Conservation (phyloP, 1,139 yeast genomes). For the Pichia sp. region DNA sequence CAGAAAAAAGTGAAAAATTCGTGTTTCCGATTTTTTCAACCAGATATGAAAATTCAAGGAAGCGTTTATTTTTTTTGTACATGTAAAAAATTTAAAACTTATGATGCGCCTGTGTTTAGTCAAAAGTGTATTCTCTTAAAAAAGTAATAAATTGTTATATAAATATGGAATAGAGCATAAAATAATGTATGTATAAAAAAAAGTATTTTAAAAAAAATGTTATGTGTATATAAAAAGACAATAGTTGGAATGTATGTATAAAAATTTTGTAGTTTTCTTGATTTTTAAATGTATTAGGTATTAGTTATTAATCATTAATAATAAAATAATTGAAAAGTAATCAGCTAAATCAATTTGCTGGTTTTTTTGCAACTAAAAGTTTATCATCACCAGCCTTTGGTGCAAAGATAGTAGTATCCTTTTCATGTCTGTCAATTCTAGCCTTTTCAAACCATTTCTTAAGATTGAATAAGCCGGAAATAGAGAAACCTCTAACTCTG, state of each 20-base stretch:
- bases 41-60: background rate
- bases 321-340: background rate
- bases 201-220: background rate
- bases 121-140: background rate
- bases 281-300: background rate
- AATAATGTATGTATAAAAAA: constrained; percentile 1
- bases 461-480: constrained; percentile 17
- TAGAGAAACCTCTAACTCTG: constrained; percentile 24
- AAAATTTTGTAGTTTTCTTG: background rate
- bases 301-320: background rate
- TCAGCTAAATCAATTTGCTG: constrained; percentile 3
- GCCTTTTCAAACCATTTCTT: constrained; percentile 21
- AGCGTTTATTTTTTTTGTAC: background rate
- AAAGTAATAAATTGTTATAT: background rate
- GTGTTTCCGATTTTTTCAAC: background rate
- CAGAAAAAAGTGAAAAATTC: background rate
- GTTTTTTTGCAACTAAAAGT: constrained; percentile 25
- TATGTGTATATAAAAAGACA: background rate
- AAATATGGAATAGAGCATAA: background rate
- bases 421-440: constrained; percentile 35
- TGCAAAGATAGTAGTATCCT: constrained; percentile 34
- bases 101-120: background rate
- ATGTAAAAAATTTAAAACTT: no score
- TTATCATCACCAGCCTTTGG: constrained; percentile 33
- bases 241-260: background rate